Evolutionary conservation across 2,329 filamentous ascomycete species (phyloP), one percentile per base, ranked within the genome.

Genomic region (Alternaria brassicicola): DNA sequence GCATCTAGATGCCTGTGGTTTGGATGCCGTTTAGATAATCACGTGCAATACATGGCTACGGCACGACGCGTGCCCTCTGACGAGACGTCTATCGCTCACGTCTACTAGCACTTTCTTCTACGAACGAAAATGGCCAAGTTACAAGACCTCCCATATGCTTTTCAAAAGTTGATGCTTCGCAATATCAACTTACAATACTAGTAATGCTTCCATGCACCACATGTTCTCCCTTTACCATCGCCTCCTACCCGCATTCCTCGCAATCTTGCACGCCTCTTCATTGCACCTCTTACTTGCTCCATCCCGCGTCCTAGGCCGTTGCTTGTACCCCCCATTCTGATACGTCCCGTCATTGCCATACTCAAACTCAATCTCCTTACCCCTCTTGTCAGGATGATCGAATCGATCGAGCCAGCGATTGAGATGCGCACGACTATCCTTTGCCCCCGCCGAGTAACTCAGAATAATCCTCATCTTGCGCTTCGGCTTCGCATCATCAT

Each of bases 391-490:
- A 7, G 61, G 54, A 1, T 45, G 35, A 28, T 61, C 61, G 17
- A 63, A 63, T 3, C 58, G 30, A 1, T 63, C 55, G 17, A 63
- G 19, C 61, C 61, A 63, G 17, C 61, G 47, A 47, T 63, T 63
- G 5, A 63, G 21, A 7, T 61, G 58, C 15, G 47, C 41, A n/a
- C 43, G 48, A 4, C 57, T 61, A 30, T 55, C 55, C 23, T 48
- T 42, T 9, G 59, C 59, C 5, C 53, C 52, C 2, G 28, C 50
- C 3, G 51, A 35, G 17, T 63, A 63, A 4, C 47, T 50, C 19
- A 63, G 30, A 5, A 56, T 42, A 19, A 63, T 47, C 6, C 35
- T 26, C 2, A 58, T 58, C 19, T 54, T 58, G 42, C 55, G 51
- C 48, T 41, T 57, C 21, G 42, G 28, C 12, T 19, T 47, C 23